Evolutionary conservation across 2,329 filamentous ascomycete genomes (phyloP).

Genomic region (Diplodia intermedia): DNA sequence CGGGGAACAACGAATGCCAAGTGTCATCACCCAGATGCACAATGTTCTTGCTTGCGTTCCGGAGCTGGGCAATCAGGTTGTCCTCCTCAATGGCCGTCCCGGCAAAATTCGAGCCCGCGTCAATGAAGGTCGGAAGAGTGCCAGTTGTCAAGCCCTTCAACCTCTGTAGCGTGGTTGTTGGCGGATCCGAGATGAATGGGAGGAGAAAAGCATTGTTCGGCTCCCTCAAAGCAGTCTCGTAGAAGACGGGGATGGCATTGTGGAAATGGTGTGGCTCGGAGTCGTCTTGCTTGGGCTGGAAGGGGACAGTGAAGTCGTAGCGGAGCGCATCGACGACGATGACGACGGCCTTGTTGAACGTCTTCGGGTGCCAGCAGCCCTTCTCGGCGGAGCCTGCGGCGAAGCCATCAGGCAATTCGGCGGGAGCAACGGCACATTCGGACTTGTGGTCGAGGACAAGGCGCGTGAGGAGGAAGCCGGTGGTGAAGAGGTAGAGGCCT

Average conservation of each 20-base stretch:
- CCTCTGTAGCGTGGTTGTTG: slow-evolving; percentile 89
- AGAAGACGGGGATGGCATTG: slow-evolving; percentile 84
- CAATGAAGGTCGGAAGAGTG: slow-evolving; percentile 91
- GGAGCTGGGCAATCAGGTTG: slow-evolving; percentile 71
- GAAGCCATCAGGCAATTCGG: slow-evolving; percentile 52
- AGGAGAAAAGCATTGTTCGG: slow-evolving; percentile 87
- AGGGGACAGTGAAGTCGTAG: slow-evolving; percentile 95
- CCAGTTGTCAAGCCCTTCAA: slow-evolving; percentile 95
- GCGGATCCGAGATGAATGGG: slow-evolving; percentile 96
- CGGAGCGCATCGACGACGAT: slow-evolving; percentile 91
- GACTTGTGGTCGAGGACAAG: slow-evolving; percentile 79
- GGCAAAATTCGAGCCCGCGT: slow-evolving; percentile 92
- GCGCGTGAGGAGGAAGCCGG: slow-evolving; percentile 90
- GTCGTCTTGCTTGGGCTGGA: slow-evolving; percentile 59
- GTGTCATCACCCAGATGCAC: slow-evolving; percentile 98
- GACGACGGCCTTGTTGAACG: slow-evolving; percentile 88
- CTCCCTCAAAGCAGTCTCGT: slow-evolving; percentile 76
- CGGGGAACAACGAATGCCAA: slow-evolving; percentile 91
- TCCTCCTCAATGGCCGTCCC: slow-evolving; percentile 97
- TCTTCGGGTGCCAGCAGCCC: slow-evolving; percentile 96
- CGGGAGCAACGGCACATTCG: slow-evolving; percentile 77
- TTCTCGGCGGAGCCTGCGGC: slow-evolving; percentile 54
- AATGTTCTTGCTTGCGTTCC: slow-evolving; percentile 72
- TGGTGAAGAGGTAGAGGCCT: slow-evolving; percentile 91
- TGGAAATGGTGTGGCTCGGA: slow-evolving; percentile 72